phyloP scores from a whole-genome alignment of 2,329 filamentous ascomycete genomes.

The Sclerotinia nivalis region DNA sequence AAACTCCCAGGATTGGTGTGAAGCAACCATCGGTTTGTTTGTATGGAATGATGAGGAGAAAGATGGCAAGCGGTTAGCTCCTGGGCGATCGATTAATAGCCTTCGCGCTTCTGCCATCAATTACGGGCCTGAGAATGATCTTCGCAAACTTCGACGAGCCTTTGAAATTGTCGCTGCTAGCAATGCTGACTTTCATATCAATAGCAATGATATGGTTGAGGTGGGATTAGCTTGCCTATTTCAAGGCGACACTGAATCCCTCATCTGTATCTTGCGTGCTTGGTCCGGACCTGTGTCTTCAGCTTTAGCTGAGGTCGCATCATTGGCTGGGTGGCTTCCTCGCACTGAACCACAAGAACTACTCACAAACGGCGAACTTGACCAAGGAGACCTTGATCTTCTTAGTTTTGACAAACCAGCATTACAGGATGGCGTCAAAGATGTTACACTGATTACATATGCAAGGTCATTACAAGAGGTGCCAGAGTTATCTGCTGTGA shows the following conservation, averaged over 20 bases:
- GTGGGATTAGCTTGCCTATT: constrained; percentile 80
- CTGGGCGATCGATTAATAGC: constrained; percentile 34
- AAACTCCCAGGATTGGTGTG: constrained; percentile 85
- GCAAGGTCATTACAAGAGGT: constrained; percentile 64
- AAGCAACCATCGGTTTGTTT: constrained; percentile 79
- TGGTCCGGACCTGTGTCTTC: constrained; percentile 82
- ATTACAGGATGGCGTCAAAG: constrained; percentile 68
- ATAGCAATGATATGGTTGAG: constrained; percentile 73
- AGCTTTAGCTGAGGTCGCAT: constrained; percentile 79
- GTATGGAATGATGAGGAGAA: constrained; percentile 92
- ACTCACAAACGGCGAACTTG: constrained; percentile 62
- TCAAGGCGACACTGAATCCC: constrained; percentile 77
- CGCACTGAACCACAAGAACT: constrained; percentile 55
- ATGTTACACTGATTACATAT: constrained; percentile 76
- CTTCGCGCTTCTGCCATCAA: constrained; percentile 44
- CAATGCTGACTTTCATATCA: constrained; percentile 72
- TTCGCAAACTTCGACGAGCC: constrained; percentile 69
- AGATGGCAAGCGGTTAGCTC: constrained; percentile 45
- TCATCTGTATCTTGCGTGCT: constrained; percentile 69
- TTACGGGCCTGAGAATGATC: constrained; percentile 63
- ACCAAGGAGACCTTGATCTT: constrained; percentile 82
- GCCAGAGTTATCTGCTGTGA: constrained; percentile 42
- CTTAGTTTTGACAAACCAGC: constrained; percentile 63
- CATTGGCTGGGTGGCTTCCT: constrained; percentile 80
- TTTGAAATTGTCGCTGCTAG: constrained; percentile 67